phyloP scores from a whole-genome alignment of 2,329 filamentous ascomycete genomes.

The Colletotrichum euphorbiae region DNA sequence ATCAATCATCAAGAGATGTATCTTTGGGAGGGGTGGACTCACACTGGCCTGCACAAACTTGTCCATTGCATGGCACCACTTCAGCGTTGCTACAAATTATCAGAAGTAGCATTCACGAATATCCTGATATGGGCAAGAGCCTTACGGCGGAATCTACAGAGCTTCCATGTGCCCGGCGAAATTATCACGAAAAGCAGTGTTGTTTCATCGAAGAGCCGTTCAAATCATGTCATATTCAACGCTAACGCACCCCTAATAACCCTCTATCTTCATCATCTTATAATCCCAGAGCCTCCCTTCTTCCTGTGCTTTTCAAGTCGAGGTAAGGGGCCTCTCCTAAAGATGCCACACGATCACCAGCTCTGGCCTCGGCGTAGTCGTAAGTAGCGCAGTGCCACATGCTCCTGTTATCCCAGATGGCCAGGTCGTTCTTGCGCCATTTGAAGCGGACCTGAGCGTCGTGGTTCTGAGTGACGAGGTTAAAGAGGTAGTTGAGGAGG shows the following conservation, averaged over 20 bases:
- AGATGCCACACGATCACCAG: constrained; percentile 56
- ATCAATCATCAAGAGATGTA: neutral
- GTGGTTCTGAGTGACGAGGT: constrained; percentile 64
- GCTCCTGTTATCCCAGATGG: constrained; percentile 75
- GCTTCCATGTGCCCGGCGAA: no score
- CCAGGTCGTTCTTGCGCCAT: constrained; percentile 65
- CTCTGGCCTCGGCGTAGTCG: constrained; percentile 64
- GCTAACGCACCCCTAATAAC: constrained; percentile 17
- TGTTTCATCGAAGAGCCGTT: neutral
- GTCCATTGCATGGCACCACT: neutral
- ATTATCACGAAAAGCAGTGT: neutral
- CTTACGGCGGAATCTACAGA: no score
- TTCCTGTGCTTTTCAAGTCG: constrained; percentile 51
- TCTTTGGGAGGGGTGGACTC: neutral
- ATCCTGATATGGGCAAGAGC: no score
- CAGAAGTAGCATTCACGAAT: no score
- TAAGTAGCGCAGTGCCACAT: constrained; percentile 67
- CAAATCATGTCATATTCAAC: neutral
- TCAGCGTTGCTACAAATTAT: neutral
- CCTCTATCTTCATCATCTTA: constrained; percentile 13
- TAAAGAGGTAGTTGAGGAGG: constrained; percentile 61
- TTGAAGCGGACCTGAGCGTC: constrained; percentile 67
- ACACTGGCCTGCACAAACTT: neutral
- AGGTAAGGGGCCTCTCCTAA: constrained; percentile 58
- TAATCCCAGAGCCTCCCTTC: constrained; percentile 51